Evolutionary conservation across 2,329 filamentous ascomycete species (phyloP).

Genomic region (Chalaropsis ovoidea): DNA sequence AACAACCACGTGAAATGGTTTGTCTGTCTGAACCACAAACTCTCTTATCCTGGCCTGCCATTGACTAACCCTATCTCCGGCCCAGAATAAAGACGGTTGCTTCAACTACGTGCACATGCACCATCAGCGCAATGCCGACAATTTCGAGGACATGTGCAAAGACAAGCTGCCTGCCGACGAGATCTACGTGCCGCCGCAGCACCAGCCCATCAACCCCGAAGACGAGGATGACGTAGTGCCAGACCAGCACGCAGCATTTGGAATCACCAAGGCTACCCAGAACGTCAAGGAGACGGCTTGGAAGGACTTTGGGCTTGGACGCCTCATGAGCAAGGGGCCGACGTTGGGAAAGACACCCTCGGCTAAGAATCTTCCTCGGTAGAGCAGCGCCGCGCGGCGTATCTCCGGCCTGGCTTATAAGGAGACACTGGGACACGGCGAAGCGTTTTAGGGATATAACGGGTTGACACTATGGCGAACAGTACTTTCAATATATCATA

Average conservation of each 20-base stretch:
- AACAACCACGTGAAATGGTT: not conserved
- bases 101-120: conserved; percentile 70
- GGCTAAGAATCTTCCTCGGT: conserved; percentile 28
- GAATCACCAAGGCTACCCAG: conserved; percentile 71
- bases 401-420: not conserved
- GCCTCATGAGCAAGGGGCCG: conserved; percentile 58
- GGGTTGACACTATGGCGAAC: not conserved
- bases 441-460: not conserved
- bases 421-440: not conserved
- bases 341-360: conserved; percentile 27
- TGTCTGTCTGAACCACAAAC: not conserved
- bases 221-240: conserved; percentile 83
- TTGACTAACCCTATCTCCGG: conserved; percentile 1
- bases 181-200: conserved; percentile 68
- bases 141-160: conserved; percentile 67
- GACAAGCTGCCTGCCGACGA: conserved; percentile 65
- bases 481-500: conserved; percentile 2
- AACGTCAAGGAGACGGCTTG: conserved; percentile 60
- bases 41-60: not conserved
- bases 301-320: conserved; percentile 66
- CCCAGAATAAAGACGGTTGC: conserved; percentile 61
- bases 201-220: conserved; percentile 75
- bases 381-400: not conserved
- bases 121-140: conserved; percentile 59
- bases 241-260: conserved; percentile 79